These are phyloP conservation scores for Rosa rugosa DNA, from an alignment of 306 rosid genomes.

Conservation along the genomic window DNA sequence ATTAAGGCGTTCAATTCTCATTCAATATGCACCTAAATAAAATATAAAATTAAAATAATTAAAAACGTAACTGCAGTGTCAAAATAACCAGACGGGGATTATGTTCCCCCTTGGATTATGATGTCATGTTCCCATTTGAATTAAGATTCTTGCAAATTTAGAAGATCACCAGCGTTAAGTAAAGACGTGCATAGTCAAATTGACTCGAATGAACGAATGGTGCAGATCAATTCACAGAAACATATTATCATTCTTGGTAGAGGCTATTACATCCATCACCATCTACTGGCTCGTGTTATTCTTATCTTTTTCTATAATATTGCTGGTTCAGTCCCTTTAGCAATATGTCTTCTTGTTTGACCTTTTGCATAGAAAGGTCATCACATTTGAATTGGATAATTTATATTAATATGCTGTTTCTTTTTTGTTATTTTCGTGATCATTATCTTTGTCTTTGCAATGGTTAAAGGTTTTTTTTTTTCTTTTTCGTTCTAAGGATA, in stretches of 20 bases:
- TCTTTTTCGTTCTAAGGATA: too few relatives aligned
- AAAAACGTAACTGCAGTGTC: too few relatives aligned
- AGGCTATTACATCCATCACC: background rate
- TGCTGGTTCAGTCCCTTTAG: slow-evolving; percentile 5
- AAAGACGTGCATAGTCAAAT: background rate
- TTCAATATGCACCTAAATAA: too few relatives aligned
- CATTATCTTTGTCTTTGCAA: background rate
- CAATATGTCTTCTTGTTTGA: background rate
- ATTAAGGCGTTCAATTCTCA: too few relatives aligned
- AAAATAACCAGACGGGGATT: too few relatives aligned
- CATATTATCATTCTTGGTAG: background rate
- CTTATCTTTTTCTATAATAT: background rate
- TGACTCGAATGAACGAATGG: slow-evolving; percentile 1
- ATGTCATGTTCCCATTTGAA: background rate
- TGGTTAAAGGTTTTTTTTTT: too few relatives aligned
- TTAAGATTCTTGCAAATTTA: too few relatives aligned
- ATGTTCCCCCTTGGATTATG: too few relatives aligned
- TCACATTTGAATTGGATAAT: background rate
- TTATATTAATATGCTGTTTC: background rate
- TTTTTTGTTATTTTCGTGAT: background rate
- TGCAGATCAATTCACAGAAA: background rate
- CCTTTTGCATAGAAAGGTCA: background rate
- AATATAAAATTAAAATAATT: too few relatives aligned
- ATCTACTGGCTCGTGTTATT: slow-evolving; percentile 1
- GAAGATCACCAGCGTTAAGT: background rate